Conservation (phyloP, 2,329 filamentous ascomycete species). For the Cladosporium sphaerospermum region DNA sequence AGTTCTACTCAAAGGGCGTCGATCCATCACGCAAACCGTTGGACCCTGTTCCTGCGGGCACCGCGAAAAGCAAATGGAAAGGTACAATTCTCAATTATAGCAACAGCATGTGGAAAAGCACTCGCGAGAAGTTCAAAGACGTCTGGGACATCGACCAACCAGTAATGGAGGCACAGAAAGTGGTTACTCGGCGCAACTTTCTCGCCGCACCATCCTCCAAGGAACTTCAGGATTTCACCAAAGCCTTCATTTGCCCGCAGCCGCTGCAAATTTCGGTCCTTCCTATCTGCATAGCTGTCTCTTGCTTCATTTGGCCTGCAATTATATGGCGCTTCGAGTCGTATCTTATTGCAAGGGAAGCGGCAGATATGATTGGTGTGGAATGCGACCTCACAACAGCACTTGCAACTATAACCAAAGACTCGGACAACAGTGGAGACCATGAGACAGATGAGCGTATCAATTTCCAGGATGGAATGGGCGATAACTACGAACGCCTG, state of each 20-base stretch:
- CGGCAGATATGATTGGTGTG: conserved; percentile 59
- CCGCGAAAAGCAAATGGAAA: conserved; percentile 37
- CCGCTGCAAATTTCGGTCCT: conserved; percentile 70
- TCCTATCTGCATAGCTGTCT: conserved; percentile 61
- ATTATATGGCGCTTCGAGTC: conserved; percentile 80
- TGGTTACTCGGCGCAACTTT: conserved; percentile 75
- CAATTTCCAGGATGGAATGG: conserved; percentile 79
- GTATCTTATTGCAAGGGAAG: conserved; percentile 72
- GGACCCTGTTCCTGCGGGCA: conserved; percentile 57
- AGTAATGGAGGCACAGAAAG: conserved; percentile 68
- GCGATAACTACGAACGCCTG: conserved; percentile 86
- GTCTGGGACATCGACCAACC: conserved; percentile 65
- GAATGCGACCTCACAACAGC: conserved; percentile 62
- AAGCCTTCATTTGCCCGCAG: conserved; percentile 63
- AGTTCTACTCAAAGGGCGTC: conserved; percentile 48
- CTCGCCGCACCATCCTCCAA: conserved; percentile 60
- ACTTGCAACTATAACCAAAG: conserved; percentile 86
- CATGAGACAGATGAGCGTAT: conserved; percentile 56
- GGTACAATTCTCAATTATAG: conserved; percentile 77
- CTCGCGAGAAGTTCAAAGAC: conserved; percentile 42
- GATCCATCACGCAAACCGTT: conserved; percentile 52
- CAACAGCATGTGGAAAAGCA: conserved; percentile 64
- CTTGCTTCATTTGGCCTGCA: conserved; percentile 71
- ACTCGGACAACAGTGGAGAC: conserved; percentile 77
- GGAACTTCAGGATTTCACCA: conserved; percentile 46